Evolutionary conservation across 2,329 filamentous ascomycete genomes (phyloP).

Genomic region (Myriosclerotinia scirpicola): DNA sequence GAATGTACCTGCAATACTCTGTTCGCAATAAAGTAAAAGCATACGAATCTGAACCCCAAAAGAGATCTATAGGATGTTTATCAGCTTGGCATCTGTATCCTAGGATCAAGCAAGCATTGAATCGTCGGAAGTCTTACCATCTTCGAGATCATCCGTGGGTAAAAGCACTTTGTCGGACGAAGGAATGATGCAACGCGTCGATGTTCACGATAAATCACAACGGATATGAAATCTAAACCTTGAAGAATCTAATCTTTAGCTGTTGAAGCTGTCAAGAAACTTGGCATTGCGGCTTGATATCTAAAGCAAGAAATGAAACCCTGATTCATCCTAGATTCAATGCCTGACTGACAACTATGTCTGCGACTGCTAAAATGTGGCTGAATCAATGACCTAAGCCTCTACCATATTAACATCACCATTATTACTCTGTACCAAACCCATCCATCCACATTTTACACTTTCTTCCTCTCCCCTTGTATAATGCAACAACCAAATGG

Average conservation of each 20-base stretch:
- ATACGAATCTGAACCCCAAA: neutral
- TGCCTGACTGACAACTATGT: neutral
- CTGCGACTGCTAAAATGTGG: neutral
- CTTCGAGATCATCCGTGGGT: neutral
- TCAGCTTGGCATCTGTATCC: neutral
- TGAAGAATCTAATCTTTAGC: neutral
- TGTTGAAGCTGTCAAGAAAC: neutral
- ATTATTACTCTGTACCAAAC: neutral
- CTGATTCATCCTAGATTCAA: neutral
- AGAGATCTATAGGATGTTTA: neutral
- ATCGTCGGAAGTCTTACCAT: neutral
- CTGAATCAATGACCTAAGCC: neutral
- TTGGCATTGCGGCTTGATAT: neutral
- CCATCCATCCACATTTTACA: neutral
- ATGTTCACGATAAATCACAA: neutral
- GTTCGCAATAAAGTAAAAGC: neutral
- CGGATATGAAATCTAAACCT: neutral
- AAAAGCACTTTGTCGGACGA: neutral
- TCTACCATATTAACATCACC: no score
- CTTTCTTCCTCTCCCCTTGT: neutral
- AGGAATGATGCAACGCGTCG: neutral
- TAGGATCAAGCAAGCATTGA: neutral
- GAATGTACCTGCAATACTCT: neutral
- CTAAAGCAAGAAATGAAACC: neutral
- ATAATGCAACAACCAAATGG: neutral